Evolutionary conservation across 176 grass and related monocot genomes (phyloP).

Genomic region (Saccharum officinarum): DNA sequence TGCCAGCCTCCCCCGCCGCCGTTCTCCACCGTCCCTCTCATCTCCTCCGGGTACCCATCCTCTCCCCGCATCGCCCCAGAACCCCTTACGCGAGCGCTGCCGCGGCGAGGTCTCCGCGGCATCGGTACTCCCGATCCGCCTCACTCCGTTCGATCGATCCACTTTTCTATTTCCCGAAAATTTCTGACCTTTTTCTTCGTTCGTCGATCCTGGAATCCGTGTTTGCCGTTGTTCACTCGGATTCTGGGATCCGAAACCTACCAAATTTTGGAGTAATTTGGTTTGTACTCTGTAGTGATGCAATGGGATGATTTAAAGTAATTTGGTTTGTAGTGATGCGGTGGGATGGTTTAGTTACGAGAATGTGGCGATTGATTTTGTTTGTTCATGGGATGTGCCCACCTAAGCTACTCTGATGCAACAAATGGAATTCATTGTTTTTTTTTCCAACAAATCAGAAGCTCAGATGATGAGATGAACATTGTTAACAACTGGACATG

Average conservation of each 20-base stretch:
- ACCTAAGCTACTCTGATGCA: neutral
- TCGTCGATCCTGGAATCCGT: neutral
- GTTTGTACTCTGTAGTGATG: neutral
- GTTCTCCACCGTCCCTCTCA: neutral
- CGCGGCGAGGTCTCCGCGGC: neutral
- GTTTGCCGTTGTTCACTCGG: neutral
- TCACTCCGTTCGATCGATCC: neutral
- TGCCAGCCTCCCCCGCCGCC: neutral
- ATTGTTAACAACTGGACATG: neutral
- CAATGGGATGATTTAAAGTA: neutral
- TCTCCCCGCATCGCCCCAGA: neutral
- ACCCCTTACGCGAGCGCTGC: neutral
- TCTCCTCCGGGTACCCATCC: neutral
- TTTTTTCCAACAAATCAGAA: neutral
- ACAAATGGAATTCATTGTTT: neutral
- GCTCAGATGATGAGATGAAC: neutral
- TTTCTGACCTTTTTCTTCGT: neutral
- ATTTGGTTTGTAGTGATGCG: neutral
- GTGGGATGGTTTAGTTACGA: neutral
- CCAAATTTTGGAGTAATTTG: neutral
- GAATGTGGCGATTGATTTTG: neutral
- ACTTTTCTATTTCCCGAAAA: neutral
- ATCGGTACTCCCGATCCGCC: neutral
- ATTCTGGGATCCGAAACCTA: neutral
- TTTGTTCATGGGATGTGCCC: neutral